A percentile compares a stretch with the other conserved stretches of the same genome.
These are phyloP conservation scores for Afroboletus lepidellus DNA, from an alignment of 1,284 basidiomycete species.

Conservation along the genomic window DNA sequence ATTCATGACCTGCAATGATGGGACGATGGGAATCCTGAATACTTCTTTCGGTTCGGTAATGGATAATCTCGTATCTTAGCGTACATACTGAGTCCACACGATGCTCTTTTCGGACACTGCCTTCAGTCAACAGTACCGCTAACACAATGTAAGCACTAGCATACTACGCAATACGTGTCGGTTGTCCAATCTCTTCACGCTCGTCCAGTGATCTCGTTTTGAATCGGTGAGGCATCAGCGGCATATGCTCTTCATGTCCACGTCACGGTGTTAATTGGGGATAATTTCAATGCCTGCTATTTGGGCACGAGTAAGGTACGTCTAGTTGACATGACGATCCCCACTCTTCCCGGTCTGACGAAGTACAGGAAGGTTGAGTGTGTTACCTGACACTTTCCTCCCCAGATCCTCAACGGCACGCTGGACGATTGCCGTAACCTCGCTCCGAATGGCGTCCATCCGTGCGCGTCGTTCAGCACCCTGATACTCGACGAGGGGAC, in stretches of 20 bases:
- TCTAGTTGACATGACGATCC: constrained; percentile 1
- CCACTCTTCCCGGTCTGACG: background rate
- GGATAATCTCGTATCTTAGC: background rate
- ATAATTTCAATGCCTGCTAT: background rate
- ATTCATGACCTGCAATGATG: background rate
- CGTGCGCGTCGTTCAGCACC: constrained; percentile 6
- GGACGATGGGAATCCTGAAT: background rate
- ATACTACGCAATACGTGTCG: no score
- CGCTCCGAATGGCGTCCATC: constrained; percentile 45
- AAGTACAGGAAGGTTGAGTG: constrained; percentile 19
- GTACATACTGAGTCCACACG: background rate
- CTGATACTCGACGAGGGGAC: background rate
- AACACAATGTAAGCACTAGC: no score
- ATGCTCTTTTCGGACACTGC: no score
- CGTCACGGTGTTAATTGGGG: no score
- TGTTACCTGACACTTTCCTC: constrained; percentile 43
- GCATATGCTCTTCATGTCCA: no score
- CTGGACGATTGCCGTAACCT: constrained; percentile 59
- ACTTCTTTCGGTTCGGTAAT: background rate
- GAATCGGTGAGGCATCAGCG: no score
- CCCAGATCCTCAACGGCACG: constrained; percentile 60
- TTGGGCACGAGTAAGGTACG: background rate
- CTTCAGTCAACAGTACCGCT: no score
- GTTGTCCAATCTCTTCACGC: no score
- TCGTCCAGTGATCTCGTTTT: no score